Conservation (phyloP, 2,329 filamentous ascomycete genomes). For the Nemania bipapillata region DNA sequence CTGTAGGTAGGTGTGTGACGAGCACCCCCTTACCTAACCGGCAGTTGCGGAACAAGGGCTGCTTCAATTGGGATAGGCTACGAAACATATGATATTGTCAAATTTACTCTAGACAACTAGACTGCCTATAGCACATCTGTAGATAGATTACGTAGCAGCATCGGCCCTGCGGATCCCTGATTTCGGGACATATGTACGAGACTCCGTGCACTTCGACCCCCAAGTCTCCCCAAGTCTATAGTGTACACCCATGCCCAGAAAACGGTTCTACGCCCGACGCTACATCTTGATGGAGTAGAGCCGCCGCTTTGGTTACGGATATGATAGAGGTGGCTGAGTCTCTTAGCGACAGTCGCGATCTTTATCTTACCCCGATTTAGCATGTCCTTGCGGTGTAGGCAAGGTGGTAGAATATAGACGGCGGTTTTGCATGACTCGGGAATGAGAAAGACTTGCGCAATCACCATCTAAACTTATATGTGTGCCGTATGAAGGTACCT, state of each 20-base stretch:
- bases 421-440: constrained; percentile 1
- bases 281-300: neutral
- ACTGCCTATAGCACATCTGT: too few relatives aligned
- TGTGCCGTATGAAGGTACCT: neutral
- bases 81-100: neutral
- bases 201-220: constrained; percentile 17
- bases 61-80: neutral
- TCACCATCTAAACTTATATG: neutral
- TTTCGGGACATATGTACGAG: constrained; percentile 12
- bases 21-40: constrained; percentile 5
- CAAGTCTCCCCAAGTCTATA: neutral
- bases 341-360: neutral
- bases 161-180: constrained; percentile 21
- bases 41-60: constrained; percentile 13
- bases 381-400: neutral
- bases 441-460: neutral
- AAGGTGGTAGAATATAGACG: too few relatives aligned
- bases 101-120: neutral
- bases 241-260: neutral
- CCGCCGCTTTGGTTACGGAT: neutral
- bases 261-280: neutral
- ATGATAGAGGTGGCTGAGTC: neutral
- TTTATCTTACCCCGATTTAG: neutral
- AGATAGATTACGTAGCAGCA: constrained; percentile 20
- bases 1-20: too few relatives aligned